Percentiles rank a stretch among this genome's conserved stretches.
Evolutionary conservation across 176 grass and related monocot species (phyloP).

Genomic region (Triticum timopheevii): DNA sequence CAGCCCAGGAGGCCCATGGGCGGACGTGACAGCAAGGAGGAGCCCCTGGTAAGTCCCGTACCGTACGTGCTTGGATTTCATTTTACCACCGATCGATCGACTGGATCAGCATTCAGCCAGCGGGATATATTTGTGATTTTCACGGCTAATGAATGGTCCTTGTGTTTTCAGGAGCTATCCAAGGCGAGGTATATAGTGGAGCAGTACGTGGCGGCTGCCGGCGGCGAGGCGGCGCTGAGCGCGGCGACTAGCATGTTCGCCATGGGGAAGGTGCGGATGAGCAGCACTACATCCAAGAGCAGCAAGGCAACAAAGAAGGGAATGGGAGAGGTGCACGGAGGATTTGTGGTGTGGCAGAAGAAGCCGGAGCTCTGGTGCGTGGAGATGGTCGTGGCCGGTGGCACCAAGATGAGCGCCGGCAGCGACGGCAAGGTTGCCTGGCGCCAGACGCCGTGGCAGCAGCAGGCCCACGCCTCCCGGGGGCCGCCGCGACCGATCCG

Average conservation of each 20-base stretch:
- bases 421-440: constrained; percentile 74
- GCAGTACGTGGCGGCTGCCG: constrained; percentile 86
- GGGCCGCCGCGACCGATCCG: constrained; percentile 68
- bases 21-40: constrained; percentile 38
- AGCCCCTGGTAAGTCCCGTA: constrained; percentile 47
- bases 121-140: neutral
- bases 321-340: constrained; percentile 54
- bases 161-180: constrained; percentile 43
- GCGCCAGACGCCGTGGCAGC: constrained; percentile 90
- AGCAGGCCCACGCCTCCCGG: constrained; percentile 77
- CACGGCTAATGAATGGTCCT: neutral
- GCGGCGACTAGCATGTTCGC: constrained; percentile 77
- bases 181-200: constrained; percentile 86
- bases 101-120: no score
- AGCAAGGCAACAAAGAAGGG: constrained; percentile 18
- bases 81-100: neutral
- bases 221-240: constrained; percentile 62
- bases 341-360: constrained; percentile 91
- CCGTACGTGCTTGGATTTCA: no score
- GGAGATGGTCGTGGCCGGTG: constrained; percentile 74
- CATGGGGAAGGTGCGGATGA: constrained; percentile 80
- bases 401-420: constrained; percentile 78
- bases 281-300: constrained; percentile 25
- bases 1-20: constrained; percentile 33
- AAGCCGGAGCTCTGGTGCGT: constrained; percentile 73